A percentile compares a stretch with the other conserved stretches of the same genome.
phyloP scores from a whole-genome alignment of 768 basidiomycete species.

The Lentinula boryana region DNA sequence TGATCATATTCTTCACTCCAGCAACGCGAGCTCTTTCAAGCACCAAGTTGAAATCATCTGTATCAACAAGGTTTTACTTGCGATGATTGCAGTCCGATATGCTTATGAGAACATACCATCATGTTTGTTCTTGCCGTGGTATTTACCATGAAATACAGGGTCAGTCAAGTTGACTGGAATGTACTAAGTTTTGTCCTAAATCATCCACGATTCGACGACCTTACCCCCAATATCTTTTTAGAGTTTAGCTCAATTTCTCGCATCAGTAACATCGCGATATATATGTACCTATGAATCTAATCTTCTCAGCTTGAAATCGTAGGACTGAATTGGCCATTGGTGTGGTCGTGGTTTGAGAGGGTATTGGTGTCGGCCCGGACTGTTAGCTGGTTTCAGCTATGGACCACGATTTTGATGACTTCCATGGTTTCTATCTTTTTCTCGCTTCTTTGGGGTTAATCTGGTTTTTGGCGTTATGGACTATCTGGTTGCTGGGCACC shows the following conservation, averaged over 20 bases:
- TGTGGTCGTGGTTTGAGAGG: neutral
- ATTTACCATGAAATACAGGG: slow-evolving; percentile 47
- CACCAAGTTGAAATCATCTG: slow-evolving; percentile 61
- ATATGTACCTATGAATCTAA: neutral
- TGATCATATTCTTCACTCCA: slow-evolving; percentile 65
- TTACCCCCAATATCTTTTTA: neutral
- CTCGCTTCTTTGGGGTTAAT: slow-evolving; percentile 37
- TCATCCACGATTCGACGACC: neutral
- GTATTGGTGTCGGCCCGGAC: neutral
- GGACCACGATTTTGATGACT: neutral
- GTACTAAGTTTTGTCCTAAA: neutral
- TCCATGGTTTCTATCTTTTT: slow-evolving; percentile 13
- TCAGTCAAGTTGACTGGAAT: slow-evolving; percentile 48
- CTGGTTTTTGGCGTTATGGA: slow-evolving; percentile 65
- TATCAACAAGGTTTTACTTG: neutral
- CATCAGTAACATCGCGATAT: no score
- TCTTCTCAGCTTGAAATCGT: neutral
- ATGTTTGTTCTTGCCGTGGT: slow-evolving; percentile 45
- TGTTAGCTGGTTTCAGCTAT: neutral
- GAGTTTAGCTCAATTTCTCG: neutral
- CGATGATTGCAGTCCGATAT: neutral
- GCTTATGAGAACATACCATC: slow-evolving; percentile 26
- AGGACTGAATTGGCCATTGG: neutral
- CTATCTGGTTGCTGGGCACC: slow-evolving; percentile 62
- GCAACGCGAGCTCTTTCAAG: slow-evolving; percentile 49